A percentile compares a stretch with the other conserved stretches of the same genome.
These are phyloP conservation scores for Camelina laxa DNA, from an alignment of 345 rosid species.

Conservation along the genomic window DNA sequence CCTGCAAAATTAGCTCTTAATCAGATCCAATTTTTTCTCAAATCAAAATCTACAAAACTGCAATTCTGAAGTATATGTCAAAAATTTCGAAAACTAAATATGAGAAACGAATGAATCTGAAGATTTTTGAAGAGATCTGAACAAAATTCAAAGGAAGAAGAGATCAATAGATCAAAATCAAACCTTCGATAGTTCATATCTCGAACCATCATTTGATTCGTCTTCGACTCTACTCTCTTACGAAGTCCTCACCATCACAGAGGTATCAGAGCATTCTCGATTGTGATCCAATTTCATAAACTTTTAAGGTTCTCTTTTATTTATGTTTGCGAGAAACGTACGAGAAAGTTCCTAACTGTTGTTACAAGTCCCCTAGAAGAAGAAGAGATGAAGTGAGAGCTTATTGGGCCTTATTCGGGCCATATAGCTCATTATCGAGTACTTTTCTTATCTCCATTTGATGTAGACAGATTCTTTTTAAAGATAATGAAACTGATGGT, in stretches of 20 bases:
- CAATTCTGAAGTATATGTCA: conserved; percentile 1
- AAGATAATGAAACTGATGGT: too few relatives aligned
- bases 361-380: neutral
- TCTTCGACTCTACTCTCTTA: neutral
- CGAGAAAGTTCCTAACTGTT: conserved; percentile 12
- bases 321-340: conserved; percentile 29
- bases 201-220: conserved; percentile 24
- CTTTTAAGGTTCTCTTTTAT: neutral
- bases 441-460: too few relatives aligned
- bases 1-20: conserved; percentile 46
- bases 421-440: neutral
- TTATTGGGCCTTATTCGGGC: conserved; percentile 32
- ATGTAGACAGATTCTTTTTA: too few relatives aligned
- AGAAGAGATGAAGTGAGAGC: neutral
- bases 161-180: conserved; percentile 10
- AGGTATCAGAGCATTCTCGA: conserved; percentile 11
- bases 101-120: neutral
- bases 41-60: neutral
- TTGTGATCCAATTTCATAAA: conserved; percentile 17
- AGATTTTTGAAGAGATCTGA: conserved; percentile 21
- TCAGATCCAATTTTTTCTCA: neutral
- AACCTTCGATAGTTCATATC: conserved; percentile 46
- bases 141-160: conserved; percentile 1
- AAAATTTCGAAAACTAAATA: neutral
- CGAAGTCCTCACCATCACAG: neutral